Percentiles rank a stretch among this genome's conserved stretches.
These are phyloP conservation scores for Apiotrichum sp. DNA, from an alignment of 1,284 basidiomycete genomes.

Conservation along the genomic window DNA sequence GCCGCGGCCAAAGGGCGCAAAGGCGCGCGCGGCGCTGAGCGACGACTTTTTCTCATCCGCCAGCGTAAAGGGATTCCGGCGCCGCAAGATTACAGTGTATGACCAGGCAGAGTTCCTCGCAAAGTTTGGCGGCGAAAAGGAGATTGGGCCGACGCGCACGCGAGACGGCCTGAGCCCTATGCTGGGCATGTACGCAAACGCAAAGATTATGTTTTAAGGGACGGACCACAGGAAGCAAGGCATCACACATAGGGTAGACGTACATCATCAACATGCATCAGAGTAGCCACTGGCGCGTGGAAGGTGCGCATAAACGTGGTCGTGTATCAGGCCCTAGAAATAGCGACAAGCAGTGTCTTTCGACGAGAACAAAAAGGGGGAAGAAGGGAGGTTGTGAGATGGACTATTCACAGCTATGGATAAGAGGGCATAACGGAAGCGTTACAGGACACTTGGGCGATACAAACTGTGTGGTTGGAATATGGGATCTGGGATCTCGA, in stretches of 20 bases:
- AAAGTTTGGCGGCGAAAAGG: conserved; percentile 33
- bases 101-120: conserved; percentile 41
- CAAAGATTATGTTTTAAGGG: conserved; percentile 44
- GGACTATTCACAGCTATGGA: too few species aligned
- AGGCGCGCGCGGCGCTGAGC: conserved; percentile 3
- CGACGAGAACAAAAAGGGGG: too few species aligned
- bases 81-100: conserved; percentile 38
- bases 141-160: conserved; percentile 28
- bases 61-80: conserved; percentile 34
- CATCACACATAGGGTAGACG: not conserved
- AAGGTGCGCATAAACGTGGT: too few species aligned
- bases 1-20: conserved; percentile 6
- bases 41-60: conserved; percentile 29
- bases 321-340: too few species aligned
- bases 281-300: not conserved
- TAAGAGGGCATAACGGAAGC: too few species aligned
- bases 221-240: too few species aligned
- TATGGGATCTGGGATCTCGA: too few species aligned
- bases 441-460: too few species aligned
- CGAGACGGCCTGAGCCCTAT: conserved; percentile 41
- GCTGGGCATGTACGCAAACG: conserved; percentile 45
- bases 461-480: too few species aligned
- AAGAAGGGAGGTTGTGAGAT: too few species aligned
- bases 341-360: too few species aligned
- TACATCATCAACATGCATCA: not conserved